phyloP scores from a whole-genome alignment of 441 rosid species.

The Euphorbia schlechtendalii region DNA sequence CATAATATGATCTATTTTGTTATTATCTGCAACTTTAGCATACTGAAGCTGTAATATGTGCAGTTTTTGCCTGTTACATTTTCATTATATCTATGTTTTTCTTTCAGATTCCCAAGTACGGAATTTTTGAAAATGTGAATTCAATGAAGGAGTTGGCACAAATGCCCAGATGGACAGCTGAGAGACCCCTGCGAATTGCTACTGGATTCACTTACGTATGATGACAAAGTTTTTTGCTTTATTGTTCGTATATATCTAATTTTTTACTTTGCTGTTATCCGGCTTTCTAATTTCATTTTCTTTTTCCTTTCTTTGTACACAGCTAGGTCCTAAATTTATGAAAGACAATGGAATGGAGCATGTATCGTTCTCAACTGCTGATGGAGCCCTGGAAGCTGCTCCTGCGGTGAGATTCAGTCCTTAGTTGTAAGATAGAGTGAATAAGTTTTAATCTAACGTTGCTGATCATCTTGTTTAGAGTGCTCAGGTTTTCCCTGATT shows the following conservation, averaged over 20 bases:
- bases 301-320: slow-evolving; percentile 19
- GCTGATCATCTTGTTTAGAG: neutral
- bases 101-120: slow-evolving; percentile 84
- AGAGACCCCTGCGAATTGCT: slow-evolving; percentile 83
- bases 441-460: neutral
- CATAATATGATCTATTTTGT: slow-evolving; percentile 9
- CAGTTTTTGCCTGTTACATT: slow-evolving; percentile 5
- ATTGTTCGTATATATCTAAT: slow-evolving; percentile 8
- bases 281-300: too few species aligned
- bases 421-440: too few species aligned
- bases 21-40: slow-evolving; percentile 1
- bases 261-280: neutral
- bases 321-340: slow-evolving; percentile 96
- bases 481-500: neutral
- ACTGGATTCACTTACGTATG: slow-evolving; percentile 91
- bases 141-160: slow-evolving; percentile 70
- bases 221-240: slow-evolving; percentile 15
- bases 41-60: neutral
- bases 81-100: slow-evolving; percentile 13
- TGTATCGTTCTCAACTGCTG: slow-evolving; percentile 85
- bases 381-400: slow-evolving; percentile 97
- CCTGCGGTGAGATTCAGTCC: slow-evolving; percentile 69
- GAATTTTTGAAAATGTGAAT: slow-evolving; percentile 85
- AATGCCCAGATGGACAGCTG: slow-evolving; percentile 89
- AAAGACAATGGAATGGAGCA: slow-evolving; percentile 71